Percentiles rank a stretch among this genome's conserved stretches.
These are phyloP conservation scores for Penicillium sp. DNA, from an alignment of 2,329 filamentous ascomycete species.

Conservation along the genomic window DNA sequence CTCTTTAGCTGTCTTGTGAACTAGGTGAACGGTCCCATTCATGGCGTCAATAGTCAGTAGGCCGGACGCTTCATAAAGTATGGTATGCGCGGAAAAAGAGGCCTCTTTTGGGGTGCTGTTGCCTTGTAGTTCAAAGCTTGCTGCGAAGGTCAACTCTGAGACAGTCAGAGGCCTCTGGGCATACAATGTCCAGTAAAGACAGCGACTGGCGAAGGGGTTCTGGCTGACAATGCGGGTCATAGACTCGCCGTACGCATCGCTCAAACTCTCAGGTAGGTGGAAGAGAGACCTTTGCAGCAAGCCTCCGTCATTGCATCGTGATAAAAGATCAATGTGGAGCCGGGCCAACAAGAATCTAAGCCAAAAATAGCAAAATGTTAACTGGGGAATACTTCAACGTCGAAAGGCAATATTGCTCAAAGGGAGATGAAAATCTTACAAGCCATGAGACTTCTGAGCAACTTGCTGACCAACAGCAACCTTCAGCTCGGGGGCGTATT, in stretches of 20 bases:
- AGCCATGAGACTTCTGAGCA: slow-evolving; percentile 20
- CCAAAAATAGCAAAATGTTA: not conserved
- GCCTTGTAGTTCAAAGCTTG: not conserved
- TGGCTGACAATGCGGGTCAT: slow-evolving; percentile 25
- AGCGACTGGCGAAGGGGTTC: slow-evolving; percentile 16
- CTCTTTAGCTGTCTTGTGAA: slow-evolving; percentile 27
- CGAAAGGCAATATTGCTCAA: not conserved
- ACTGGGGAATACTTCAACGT: not conserved
- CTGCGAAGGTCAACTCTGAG: slow-evolving; percentile 15
- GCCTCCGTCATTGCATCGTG: slow-evolving; percentile 16
- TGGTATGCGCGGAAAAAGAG: not conserved
- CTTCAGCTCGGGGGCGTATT: slow-evolving; percentile 5
- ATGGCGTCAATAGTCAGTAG: slow-evolving; percentile 23
- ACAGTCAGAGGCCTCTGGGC: slow-evolving; percentile 21
- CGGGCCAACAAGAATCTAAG: slow-evolving; percentile 25
- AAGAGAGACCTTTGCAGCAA: slow-evolving; percentile 19
- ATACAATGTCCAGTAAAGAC: slow-evolving; percentile 25
- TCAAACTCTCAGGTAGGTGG: slow-evolving; percentile 23
- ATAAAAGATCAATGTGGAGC: slow-evolving; percentile 24
- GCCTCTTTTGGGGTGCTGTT: not conserved
- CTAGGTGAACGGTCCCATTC: slow-evolving; percentile 20
- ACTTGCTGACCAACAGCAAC: slow-evolving; percentile 15
- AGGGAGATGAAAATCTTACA: slow-evolving; percentile 15
- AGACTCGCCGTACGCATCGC: slow-evolving; percentile 25
- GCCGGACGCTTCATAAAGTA: slow-evolving; percentile 12